These are phyloP conservation scores for Sporobolus alterniflorus DNA, from an alignment of 202 grass and related monocot species.

Conservation along the genomic window DNA sequence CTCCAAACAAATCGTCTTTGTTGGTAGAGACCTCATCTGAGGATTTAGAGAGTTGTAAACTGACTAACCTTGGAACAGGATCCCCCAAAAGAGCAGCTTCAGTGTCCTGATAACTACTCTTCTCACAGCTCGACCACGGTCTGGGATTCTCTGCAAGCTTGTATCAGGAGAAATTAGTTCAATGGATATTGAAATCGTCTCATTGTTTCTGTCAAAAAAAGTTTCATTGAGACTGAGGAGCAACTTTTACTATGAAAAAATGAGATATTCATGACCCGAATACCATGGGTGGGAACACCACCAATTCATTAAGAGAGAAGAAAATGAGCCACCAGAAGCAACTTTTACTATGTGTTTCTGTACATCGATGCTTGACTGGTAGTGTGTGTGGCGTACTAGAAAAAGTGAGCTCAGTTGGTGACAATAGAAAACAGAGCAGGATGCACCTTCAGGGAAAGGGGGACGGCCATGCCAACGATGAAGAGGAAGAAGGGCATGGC, in stretches of 20 bases:
- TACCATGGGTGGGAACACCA: too few relatives aligned
- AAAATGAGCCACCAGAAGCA: too few relatives aligned
- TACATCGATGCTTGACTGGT: background rate
- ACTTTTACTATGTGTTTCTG: background rate
- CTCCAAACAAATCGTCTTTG: background rate
- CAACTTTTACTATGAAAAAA: too few relatives aligned
- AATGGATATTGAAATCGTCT: background rate
- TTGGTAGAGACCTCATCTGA: background rate
- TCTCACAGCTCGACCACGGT: constrained; percentile 53
- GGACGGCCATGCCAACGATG: constrained; percentile 94
- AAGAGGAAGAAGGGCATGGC: constrained; percentile 99
- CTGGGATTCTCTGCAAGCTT: constrained; percentile 74
- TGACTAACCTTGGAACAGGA: constrained; percentile 82
- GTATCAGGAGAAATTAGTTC: background rate
- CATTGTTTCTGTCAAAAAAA: too few relatives aligned
- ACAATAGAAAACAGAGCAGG: background rate
- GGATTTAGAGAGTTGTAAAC: constrained; percentile 8
- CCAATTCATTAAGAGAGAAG: too few relatives aligned
- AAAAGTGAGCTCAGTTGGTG: background rate
- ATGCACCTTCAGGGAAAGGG: constrained; percentile 90
- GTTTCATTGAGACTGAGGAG: too few relatives aligned
- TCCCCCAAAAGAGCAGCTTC: constrained; percentile 93
- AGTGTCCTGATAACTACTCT: constrained; percentile 72
- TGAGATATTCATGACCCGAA: too few relatives aligned
- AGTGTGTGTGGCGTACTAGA: background rate